These are phyloP conservation scores for Sphenostylis stenocarpa DNA, from an alignment of 306 rosid genomes.

Conservation along the genomic window DNA sequence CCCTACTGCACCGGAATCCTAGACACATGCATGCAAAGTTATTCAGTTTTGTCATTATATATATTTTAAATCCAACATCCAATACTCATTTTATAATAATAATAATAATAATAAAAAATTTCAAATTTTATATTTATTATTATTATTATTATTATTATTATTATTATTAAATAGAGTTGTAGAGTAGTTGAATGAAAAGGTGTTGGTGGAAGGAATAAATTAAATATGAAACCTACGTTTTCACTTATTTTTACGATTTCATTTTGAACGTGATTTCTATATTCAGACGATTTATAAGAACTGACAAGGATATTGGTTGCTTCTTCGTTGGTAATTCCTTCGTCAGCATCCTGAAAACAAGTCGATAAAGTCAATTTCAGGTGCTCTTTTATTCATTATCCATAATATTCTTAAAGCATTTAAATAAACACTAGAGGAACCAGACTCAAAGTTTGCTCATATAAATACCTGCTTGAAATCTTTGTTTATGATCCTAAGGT, in stretches of 20 bases:
- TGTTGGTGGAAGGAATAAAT: no score
- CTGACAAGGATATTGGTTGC: conserved; percentile 34
- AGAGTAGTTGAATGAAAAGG: no score
- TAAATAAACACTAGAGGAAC: neutral
- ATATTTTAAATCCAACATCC: no score
- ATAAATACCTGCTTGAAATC: conserved; percentile 50
- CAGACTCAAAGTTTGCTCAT: neutral
- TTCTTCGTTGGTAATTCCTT: conserved; percentile 35
- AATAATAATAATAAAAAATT: no score
- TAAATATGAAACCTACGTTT: conserved; percentile 20
- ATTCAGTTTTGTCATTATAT: no score
- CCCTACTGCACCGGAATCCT: conserved; percentile 22
- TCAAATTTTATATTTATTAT: no score
- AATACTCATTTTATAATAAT: no score
- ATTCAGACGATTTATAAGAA: conserved; percentile 35
- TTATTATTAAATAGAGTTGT: no score
- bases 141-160: no score
- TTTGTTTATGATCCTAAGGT: conserved; percentile 52
- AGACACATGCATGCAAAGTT: neutral
- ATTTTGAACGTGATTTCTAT: conserved; percentile 24
- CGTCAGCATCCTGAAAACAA: conserved; percentile 32
- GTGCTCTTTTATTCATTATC: neutral
- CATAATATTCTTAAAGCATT: neutral
- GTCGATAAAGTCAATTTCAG: neutral
- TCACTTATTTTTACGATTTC: conserved; percentile 27